phyloP scores from a whole-genome alignment of 129 eudicot genomes.

The Rutidosis leptorrhynchoides region DNA sequence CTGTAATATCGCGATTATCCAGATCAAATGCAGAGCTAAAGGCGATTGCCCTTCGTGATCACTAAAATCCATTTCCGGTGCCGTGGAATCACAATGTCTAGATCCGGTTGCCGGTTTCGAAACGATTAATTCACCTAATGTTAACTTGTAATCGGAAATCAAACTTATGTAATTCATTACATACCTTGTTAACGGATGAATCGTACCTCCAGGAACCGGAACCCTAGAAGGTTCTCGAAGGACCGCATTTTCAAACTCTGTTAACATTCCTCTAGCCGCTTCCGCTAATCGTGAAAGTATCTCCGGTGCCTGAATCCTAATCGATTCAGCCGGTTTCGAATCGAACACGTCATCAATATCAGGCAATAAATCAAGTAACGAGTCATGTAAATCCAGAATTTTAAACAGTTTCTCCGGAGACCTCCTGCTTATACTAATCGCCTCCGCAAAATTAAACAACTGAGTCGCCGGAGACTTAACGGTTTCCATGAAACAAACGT shows the following conservation, averaged over 20 bases:
- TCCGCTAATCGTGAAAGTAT: constrained; percentile 65
- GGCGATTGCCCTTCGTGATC: constrained; percentile 57
- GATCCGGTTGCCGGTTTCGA: constrained; percentile 61
- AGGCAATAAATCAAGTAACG: constrained; percentile 54
- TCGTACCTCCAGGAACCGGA: constrained; percentile 82
- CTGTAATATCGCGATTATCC: constrained; percentile 56
- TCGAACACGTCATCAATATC: constrained; percentile 67
- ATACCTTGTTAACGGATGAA: constrained; percentile 83
- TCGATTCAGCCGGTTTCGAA: constrained; percentile 46
- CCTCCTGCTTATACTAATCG: constrained; percentile 61
- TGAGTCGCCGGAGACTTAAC: constrained; percentile 65
- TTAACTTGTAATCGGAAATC: constrained; percentile 65
- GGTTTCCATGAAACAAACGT: constrained; percentile 63
- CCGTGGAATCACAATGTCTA: constrained; percentile 47
- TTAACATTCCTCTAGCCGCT: constrained; percentile 69
- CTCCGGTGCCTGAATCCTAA: constrained; percentile 64
- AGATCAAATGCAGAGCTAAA: constrained; percentile 56
- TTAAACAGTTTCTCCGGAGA: constrained; percentile 80
- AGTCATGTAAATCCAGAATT: constrained; percentile 73
- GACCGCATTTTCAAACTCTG: constrained; percentile 78
- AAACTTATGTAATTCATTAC: constrained; percentile 82
- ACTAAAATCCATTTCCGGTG: constrained; percentile 57
- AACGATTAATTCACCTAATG: constrained; percentile 52
- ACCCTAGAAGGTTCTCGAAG: constrained; percentile 60
- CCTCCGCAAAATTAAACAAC: constrained; percentile 70